Conservation (phyloP, 2,329 filamentous ascomycete species). For the Cladosporium phlei region DNA sequence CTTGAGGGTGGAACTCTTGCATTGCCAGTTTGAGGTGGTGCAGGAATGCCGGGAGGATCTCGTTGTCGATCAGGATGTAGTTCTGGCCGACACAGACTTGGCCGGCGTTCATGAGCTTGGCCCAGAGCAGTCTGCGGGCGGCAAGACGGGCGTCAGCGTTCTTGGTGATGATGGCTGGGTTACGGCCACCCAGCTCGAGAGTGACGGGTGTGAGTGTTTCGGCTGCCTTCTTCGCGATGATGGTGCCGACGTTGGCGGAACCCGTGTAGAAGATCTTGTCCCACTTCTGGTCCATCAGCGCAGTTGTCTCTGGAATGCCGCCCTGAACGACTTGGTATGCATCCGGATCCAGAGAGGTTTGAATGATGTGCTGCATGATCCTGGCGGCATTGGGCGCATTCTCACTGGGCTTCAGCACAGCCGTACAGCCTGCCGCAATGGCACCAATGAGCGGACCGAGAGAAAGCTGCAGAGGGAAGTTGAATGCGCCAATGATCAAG, state of each 20-base stretch:
- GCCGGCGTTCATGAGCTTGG: slow-evolving; percentile 78
- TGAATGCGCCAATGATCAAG: slow-evolving; percentile 84
- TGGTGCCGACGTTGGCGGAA: slow-evolving; percentile 63
- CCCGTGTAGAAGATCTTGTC: slow-evolving; percentile 99
- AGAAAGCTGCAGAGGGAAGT: slow-evolving; percentile 82
- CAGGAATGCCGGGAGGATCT: slow-evolving; percentile 67
- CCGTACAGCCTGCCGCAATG: slow-evolving; percentile 87
- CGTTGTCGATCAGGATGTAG: slow-evolving; percentile 78
- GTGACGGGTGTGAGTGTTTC: slow-evolving; percentile 69
- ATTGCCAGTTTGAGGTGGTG: slow-evolving; percentile 66
- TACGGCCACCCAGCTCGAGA: slow-evolving; percentile 85
- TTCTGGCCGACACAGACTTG: slow-evolving; percentile 93
- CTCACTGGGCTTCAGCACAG: slow-evolving; percentile 87
- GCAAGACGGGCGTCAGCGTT: slow-evolving; percentile 75
- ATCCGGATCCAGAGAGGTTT: slow-evolving; percentile 68
- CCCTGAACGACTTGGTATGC: slow-evolving; percentile 79
- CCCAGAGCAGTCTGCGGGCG: slow-evolving; percentile 80
- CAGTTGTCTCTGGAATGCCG: slow-evolving; percentile 71
- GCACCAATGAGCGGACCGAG: slow-evolving; percentile 78
- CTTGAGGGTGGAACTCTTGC: slow-evolving; percentile 77
- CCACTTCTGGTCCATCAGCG: slow-evolving; percentile 82
- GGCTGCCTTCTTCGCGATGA: slow-evolving; percentile 50
- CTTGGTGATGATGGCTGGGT: slow-evolving; percentile 87
- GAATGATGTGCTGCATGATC: slow-evolving; percentile 73
- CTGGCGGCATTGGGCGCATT: slow-evolving; percentile 69